Conservation (phyloP, 257 asterid species). For the Rubia yunnanensis region DNA sequence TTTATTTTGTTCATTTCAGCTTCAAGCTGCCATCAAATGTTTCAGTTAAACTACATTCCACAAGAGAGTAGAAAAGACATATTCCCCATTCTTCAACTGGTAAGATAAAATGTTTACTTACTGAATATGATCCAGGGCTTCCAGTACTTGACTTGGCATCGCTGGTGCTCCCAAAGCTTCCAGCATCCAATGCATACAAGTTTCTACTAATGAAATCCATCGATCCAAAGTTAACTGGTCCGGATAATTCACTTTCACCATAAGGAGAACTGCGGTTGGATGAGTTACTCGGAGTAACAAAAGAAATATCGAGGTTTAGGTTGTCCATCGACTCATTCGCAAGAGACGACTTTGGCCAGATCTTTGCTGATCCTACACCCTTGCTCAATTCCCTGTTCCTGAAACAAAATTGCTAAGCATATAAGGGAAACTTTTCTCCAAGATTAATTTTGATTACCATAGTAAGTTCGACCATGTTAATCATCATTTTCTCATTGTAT, state of each 20-base stretch:
- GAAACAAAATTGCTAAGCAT: slow-evolving; percentile 1
- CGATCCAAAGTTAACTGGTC: slow-evolving; percentile 11
- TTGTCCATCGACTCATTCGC: slow-evolving; percentile 12
- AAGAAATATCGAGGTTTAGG: slow-evolving; percentile 13
- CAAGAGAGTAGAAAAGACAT: background rate
- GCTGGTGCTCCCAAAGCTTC: slow-evolving; percentile 2
- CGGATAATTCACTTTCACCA: slow-evolving; percentile 15
- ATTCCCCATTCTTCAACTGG: background rate
- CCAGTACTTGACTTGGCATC: background rate
- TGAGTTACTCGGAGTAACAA: slow-evolving; percentile 14
- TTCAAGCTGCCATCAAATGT: slow-evolving; percentile 18
- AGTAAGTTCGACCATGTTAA: background rate
- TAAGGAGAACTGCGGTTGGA: slow-evolving; percentile 7
- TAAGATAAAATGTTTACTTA: slow-evolving; percentile 18
- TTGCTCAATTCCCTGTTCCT: slow-evolving; percentile 23
- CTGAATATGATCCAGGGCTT: slow-evolving; percentile 22
- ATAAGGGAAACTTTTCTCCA: background rate
- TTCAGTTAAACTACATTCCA: background rate
- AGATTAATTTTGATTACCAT: background rate
- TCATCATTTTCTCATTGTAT: background rate
- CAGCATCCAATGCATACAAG: slow-evolving; percentile 16
- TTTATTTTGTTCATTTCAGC: slow-evolving; percentile 42
- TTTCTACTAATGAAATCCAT: slow-evolving; percentile 27
- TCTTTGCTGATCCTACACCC: slow-evolving; percentile 18
- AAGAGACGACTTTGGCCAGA: slow-evolving; percentile 10